Evolutionary conservation across 768 basidiomycete genomes (phyloP).

Genomic region (Naganishia friedmannii): DNA sequence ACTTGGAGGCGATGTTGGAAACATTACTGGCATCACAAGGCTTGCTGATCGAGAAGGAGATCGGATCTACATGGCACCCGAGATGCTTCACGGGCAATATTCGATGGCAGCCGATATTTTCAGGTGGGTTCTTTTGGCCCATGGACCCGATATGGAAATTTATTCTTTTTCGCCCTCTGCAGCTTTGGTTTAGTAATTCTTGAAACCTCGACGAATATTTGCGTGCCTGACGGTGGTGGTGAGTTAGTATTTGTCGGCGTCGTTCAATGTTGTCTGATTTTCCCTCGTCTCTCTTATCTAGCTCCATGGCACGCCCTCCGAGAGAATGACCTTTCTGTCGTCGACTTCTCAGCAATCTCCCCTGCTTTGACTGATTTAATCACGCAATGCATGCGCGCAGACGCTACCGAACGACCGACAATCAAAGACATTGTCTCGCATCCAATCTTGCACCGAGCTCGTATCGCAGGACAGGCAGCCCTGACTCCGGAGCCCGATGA

Average conservation of each 20-base stretch:
- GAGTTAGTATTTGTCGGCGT: background rate
- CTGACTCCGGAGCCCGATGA: slow-evolving; percentile 44
- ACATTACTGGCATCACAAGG: slow-evolving; percentile 15
- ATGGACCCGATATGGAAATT: slow-evolving; percentile 52
- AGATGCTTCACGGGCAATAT: slow-evolving; percentile 87
- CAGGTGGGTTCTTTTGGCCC: slow-evolving; percentile 62
- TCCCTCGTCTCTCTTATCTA: slow-evolving; percentile 53
- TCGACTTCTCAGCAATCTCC: slow-evolving; percentile 48
- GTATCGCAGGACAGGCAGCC: slow-evolving; percentile 39
- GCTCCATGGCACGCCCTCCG: slow-evolving; percentile 90
- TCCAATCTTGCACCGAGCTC: slow-evolving; percentile 44
- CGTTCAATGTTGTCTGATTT: slow-evolving; percentile 55
- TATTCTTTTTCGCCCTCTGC: too few relatives aligned
- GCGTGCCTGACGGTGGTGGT: slow-evolving; percentile 88
- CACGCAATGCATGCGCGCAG: slow-evolving; percentile 44
- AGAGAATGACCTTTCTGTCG: slow-evolving; percentile 77
- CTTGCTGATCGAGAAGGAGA: slow-evolving; percentile 74
- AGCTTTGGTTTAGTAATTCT: slow-evolving; percentile 95
- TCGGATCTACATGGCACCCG: slow-evolving; percentile 92
- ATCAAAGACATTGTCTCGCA: slow-evolving; percentile 40
- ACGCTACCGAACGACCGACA: slow-evolving; percentile 51
- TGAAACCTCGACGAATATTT: slow-evolving; percentile 91
- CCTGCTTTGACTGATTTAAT: slow-evolving; percentile 49
- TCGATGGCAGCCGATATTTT: slow-evolving; percentile 95
- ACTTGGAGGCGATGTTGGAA: slow-evolving; percentile 37